phyloP scores from a whole-genome alignment of 352 stramenopile genomes.

The Globisporangium splendens region DNA sequence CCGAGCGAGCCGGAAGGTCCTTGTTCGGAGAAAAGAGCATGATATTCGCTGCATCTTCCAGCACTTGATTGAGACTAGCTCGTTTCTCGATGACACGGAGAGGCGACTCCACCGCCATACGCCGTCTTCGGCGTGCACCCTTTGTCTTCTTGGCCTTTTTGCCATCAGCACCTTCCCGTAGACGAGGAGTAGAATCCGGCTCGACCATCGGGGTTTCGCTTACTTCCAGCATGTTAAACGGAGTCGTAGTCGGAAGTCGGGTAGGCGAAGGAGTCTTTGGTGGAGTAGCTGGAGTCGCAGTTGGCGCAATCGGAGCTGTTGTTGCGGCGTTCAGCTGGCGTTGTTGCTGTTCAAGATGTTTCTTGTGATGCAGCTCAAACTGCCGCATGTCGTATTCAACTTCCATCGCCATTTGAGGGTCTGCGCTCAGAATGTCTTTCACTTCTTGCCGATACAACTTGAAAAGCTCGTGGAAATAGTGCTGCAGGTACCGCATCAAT shows the following conservation, averaged over 20 bases:
- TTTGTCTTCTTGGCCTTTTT: constrained; percentile 21
- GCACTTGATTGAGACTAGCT: constrained; percentile 16
- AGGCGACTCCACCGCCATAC: constrained; percentile 40
- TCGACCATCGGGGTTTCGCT: constrained; percentile 27
- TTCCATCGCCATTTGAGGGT: constrained; percentile 94
- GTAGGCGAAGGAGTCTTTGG: constrained; percentile 28
- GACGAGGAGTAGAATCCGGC: constrained; percentile 15
- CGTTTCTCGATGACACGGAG: constrained; percentile 30
- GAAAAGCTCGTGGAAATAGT: constrained; percentile 94
- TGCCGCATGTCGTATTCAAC: constrained; percentile 94
- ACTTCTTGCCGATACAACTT: constrained; percentile 92
- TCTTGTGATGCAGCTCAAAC: constrained; percentile 61
- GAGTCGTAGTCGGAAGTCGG: constrained; percentile 13
- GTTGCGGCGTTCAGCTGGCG: constrained; percentile 18
- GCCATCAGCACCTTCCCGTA: constrained; percentile 26
- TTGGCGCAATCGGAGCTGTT: neutral
- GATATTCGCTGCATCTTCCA: neutral
- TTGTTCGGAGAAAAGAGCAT: constrained; percentile 57
- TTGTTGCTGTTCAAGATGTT: constrained; percentile 34
- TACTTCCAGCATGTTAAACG: constrained; percentile 31
- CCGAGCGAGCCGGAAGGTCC: constrained; percentile 19
- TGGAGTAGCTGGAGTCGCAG: constrained; percentile 2
- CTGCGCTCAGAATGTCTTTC: constrained; percentile 90
- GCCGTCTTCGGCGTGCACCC: constrained; percentile 20
- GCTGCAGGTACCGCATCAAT: constrained; percentile 91